These are phyloP conservation scores for Cutaneotrichosporon dermatis DNA, from an alignment of 1,284 basidiomycete species.

Conservation along the genomic window DNA sequence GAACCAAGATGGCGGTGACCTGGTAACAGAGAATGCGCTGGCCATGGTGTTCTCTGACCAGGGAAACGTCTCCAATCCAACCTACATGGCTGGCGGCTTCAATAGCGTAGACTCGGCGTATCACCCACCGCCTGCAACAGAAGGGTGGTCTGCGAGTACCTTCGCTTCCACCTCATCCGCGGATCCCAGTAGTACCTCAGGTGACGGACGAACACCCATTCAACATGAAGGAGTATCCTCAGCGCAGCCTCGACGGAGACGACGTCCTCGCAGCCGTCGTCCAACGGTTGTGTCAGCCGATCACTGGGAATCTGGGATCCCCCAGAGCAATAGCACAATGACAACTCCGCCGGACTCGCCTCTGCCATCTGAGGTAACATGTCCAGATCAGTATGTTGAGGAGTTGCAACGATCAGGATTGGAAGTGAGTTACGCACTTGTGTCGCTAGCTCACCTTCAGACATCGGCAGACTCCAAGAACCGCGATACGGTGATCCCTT, in stretches of 20 bases:
- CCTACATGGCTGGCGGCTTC: too few relatives aligned
- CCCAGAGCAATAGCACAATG: not conserved
- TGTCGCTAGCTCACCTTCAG: not conserved
- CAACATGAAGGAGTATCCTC: too few relatives aligned
- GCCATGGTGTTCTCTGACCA: constrained; percentile 10
- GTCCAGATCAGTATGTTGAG: constrained; percentile 8
- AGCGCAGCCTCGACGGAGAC: too few relatives aligned
- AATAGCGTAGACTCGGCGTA: too few relatives aligned
- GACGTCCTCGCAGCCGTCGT: not conserved
- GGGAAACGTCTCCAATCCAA: not conserved
- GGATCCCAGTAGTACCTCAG: too few relatives aligned
- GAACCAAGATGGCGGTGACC: constrained; percentile 7
- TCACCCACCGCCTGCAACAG: too few relatives aligned
- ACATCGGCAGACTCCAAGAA: not conserved
- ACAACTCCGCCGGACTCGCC: constrained; percentile 9
- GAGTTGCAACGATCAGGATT: constrained; percentile 5
- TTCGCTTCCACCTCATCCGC: too few relatives aligned
- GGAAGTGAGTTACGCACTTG: not conserved
- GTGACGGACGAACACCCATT: too few relatives aligned
- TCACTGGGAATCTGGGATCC: constrained; percentile 11
- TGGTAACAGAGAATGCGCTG: constrained; percentile 3
- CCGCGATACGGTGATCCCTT: constrained; percentile 11
- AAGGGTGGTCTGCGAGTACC: too few relatives aligned
- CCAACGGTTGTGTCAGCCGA: constrained; percentile 1
- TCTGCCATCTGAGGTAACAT: not conserved